Evolutionary conservation across 805 yeast species (phyloP), one percentile per base, ranked within the genome.

Genomic region (Lachancea lanzarotensis): DNA sequence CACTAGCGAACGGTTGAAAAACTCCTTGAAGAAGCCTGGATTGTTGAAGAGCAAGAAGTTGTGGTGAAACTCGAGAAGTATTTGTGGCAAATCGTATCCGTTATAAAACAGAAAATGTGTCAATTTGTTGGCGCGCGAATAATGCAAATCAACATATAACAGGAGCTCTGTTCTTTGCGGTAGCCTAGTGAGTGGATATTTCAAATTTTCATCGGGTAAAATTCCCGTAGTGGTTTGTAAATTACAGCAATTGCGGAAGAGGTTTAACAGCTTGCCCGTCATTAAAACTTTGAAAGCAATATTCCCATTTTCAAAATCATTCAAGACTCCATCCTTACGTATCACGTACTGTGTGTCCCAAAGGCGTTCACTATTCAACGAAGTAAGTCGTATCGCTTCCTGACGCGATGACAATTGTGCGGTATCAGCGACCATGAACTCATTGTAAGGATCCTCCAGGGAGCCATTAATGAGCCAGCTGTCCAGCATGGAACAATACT

Each of bases 191-290:
- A 35, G 55, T 11, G 36, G 40, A 8, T 26, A 27, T 3, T 16
- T 29, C 16, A 6, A 8, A 10, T 35, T 29, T 11, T 17, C 31
- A 29, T 29, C 19, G 12, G 43, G 45, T 13, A 26, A 17, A 8
- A 43, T 16, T 15, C 15, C 38, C 20, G 5, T 22, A n/a, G 33
- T 16, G 9, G 9, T 35, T n/a, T 36, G 43, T 3, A 56, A 18
- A 12, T 52, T 55, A 31, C 47, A 59, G 49, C 58, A 70, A 60
- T 47, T 65, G 63, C 46, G 67, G 34, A 32, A 70, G 2, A 91
- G 81, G 55, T 87, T 85, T 45, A 89, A 67, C 53, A 82, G 82
- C 63, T 88, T 90, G 1, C 99, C 99, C 0, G 96, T 86, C 41
- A 80, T 69, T 19, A 91, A 67, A 0, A 91, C 73, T 61, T 83